Conservation (phyloP, 2,329 filamentous ascomycete genomes). For the Albophoma yamanashiensis region DNA sequence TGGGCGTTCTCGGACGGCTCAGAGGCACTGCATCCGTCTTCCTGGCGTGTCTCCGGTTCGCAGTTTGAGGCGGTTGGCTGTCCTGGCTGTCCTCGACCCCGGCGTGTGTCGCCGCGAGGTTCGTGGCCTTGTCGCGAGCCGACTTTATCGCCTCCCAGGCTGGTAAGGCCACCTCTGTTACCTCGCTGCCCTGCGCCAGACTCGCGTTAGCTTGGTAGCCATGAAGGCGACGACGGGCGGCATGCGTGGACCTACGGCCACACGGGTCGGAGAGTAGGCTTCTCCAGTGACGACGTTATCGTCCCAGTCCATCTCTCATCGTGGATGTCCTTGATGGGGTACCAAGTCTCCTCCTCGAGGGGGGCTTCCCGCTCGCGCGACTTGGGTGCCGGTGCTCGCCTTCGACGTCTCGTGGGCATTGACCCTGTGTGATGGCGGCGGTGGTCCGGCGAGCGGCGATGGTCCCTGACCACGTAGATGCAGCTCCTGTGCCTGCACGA, state of each 20-base stretch:
- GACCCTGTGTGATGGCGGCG: constrained; percentile 8
- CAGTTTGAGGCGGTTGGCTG: constrained; percentile 15
- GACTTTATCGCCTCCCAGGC: constrained; percentile 22
- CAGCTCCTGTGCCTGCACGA: background rate
- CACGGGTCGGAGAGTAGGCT: constrained; percentile 22
- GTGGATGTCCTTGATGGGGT: constrained; percentile 21
- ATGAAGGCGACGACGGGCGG: constrained; percentile 1
- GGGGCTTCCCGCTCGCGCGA: constrained; percentile 7
- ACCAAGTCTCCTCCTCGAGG: constrained; percentile 18
- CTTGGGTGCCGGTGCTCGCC: constrained; percentile 8
- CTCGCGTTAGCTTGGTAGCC: constrained; percentile 9
- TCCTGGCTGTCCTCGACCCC: constrained; percentile 8
- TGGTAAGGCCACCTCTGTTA: constrained; percentile 17
- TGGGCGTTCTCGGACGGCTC: constrained; percentile 1
- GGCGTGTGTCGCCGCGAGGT: background rate
- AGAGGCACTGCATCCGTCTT: constrained; percentile 3
- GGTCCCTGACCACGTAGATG: background rate
- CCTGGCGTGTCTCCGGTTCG: constrained; percentile 14
- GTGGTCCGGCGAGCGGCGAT: background rate
- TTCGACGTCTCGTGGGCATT: constrained; percentile 21
- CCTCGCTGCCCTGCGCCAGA: constrained; percentile 14
- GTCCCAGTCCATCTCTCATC: constrained; percentile 28
- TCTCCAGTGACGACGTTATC: constrained; percentile 19
- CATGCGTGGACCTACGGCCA: constrained; percentile 5
- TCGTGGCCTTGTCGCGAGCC: constrained; percentile 1